phyloP scores from a whole-genome alignment of 176 grass and related monocot genomes.

The Bolboschoenus planiculmis region DNA sequence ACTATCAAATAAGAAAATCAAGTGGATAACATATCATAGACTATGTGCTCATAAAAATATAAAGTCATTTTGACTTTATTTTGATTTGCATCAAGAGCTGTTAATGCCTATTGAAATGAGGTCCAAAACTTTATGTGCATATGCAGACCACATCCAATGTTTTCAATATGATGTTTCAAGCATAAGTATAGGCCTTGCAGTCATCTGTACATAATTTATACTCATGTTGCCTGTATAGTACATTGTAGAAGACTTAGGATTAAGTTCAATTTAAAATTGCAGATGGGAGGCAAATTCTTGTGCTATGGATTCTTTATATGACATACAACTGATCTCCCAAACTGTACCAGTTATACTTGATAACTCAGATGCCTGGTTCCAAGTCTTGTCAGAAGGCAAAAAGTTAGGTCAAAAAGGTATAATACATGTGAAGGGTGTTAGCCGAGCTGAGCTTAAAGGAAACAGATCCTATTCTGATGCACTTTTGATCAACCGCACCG shows the following conservation, averaged over 20 bases:
- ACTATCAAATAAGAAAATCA: no score
- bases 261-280: conserved; percentile 6
- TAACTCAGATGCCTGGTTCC: conserved; percentile 59
- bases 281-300: conserved; percentile 69
- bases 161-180: background rate
- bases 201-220: background rate
- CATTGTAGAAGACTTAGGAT: background rate
- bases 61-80: background rate
- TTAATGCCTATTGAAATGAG: background rate
- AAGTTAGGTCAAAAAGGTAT: conserved; percentile 59
- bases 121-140: background rate
- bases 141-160: background rate
- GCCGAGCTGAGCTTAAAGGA: conserved; percentile 63
- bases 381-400: conserved; percentile 62
- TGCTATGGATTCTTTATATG: conserved; percentile 85
- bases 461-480: conserved; percentile 57
- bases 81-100: background rate
- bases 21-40: background rate
- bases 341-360: conserved; percentile 72
- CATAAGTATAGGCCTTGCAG: background rate
- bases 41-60: background rate
- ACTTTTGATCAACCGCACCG: conserved; percentile 81
- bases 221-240: background rate
- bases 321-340: conserved; percentile 73
- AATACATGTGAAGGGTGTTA: conserved; percentile 55